These are phyloP conservation scores for Ganoderma boninense DNA, from an alignment of 1,284 basidiomycete species.

Conservation along the genomic window DNA sequence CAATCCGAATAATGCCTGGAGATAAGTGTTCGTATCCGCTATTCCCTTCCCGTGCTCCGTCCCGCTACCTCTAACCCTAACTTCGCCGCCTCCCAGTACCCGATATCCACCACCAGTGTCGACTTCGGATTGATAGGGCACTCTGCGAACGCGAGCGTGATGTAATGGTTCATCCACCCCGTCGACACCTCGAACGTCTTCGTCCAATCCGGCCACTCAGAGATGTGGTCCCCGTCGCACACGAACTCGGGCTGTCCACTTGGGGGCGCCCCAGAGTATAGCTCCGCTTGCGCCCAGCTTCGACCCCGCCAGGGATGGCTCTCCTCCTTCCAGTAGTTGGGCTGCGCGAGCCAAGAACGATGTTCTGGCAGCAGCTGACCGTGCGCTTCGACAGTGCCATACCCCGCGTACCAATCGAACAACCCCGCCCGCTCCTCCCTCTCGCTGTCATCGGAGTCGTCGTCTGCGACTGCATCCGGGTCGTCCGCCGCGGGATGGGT, in stretches of 20 bases:
- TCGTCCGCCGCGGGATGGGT: background rate
- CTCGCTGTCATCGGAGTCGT: background rate
- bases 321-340: conserved; percentile 1
- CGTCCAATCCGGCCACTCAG: background rate
- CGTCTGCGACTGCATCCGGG: background rate
- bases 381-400: background rate
- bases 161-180: conserved; percentile 1
- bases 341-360: background rate
- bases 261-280: background rate
- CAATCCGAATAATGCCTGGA: background rate
- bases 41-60: background rate
- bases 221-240: background rate
- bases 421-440: background rate
- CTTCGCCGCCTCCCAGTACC: background rate
- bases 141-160: background rate
- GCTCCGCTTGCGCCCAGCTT: background rate
- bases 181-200: conserved; percentile 3
- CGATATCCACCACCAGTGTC: background rate
- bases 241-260: background rate
- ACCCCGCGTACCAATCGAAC: background rate
- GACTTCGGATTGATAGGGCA: background rate
- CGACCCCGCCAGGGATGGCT: background rate
- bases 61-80: background rate
- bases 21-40: background rate
- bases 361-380: background rate